Evolutionary conservation across 2,329 filamentous ascomycete species (phyloP).

Genomic region (Phyllosticta citrichinensis): DNA sequence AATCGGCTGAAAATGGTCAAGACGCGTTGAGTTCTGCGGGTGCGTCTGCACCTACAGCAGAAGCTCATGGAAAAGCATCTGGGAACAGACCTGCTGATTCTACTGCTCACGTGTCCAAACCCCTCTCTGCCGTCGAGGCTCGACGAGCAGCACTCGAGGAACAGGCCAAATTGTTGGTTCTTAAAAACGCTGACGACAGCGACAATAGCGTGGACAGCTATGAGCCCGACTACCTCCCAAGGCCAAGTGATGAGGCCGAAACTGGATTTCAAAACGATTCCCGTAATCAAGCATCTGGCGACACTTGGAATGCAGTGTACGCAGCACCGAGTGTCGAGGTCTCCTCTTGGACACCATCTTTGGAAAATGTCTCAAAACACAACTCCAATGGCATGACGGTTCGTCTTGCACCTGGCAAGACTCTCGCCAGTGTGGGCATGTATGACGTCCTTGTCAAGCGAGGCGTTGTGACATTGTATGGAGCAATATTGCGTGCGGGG

Average conservation of each 20-base stretch:
- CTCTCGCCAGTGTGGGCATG: slow-evolving; percentile 45
- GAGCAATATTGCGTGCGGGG: slow-evolving; percentile 48
- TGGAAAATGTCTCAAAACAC: slow-evolving; percentile 14
- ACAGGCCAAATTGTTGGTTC: background rate
- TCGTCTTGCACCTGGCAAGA: slow-evolving; percentile 23
- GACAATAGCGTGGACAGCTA: slow-evolving; percentile 4
- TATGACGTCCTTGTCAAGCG: slow-evolving; percentile 53
- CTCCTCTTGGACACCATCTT: slow-evolving; percentile 2
- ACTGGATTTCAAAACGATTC: background rate
- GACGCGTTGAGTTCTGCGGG: background rate
- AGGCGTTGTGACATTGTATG: slow-evolving; percentile 56
- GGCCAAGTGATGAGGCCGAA: slow-evolving; percentile 2
- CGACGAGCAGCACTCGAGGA: slow-evolving; percentile 2
- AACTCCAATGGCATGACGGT: slow-evolving; percentile 16
- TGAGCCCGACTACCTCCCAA: slow-evolving; percentile 3
- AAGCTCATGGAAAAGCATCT: background rate
- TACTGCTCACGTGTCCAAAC: background rate
- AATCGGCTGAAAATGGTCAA: background rate
- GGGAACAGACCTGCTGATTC: background rate
- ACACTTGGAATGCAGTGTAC: background rate
- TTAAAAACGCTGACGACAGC: background rate
- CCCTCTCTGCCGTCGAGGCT: slow-evolving; percentile 1
- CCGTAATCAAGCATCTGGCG: background rate
- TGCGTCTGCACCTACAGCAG: background rate
- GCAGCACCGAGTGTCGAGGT: slow-evolving; percentile 1